These are phyloP conservation scores for Coix lacrymajobi DNA, from an alignment of 176 grass and related monocot genomes.

Conservation along the genomic window DNA sequence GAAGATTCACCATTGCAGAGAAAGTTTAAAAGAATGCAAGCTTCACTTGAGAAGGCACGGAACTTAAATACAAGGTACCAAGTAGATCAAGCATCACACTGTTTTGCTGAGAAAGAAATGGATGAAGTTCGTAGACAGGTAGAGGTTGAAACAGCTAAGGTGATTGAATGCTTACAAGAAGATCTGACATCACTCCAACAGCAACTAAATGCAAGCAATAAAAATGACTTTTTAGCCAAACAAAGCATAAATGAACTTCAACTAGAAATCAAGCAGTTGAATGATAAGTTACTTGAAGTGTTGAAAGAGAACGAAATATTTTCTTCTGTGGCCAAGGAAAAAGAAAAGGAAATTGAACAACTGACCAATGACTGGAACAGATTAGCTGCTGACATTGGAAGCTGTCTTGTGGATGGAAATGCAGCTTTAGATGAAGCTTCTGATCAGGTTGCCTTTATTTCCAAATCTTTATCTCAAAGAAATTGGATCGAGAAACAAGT, in stretches of 20 bases:
- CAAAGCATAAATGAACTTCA: conserved; percentile 42
- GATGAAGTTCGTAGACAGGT: conserved; percentile 88
- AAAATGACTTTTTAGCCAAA: conserved; percentile 42
- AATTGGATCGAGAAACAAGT: conserved; percentile 65
- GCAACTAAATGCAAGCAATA: conserved; percentile 48
- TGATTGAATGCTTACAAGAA: conserved; percentile 91
- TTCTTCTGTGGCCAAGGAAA: conserved; percentile 43
- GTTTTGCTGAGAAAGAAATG: conserved; percentile 75
- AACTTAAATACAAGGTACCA: conserved; percentile 58
- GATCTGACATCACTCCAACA: conserved; percentile 57
- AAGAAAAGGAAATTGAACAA: conserved; percentile 49
- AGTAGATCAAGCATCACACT: conserved; percentile 66
- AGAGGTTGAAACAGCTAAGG: conserved; percentile 90
- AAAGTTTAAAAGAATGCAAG: conserved; percentile 93
- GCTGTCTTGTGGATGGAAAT: conserved; percentile 66
- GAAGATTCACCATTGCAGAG: conserved; percentile 80
- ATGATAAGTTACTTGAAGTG: conserved; percentile 40
- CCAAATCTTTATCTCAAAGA: conserved; percentile 49
- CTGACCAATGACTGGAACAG: conserved; percentile 61
- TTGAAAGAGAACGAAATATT: conserved; percentile 43
- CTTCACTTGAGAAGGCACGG: conserved; percentile 69
- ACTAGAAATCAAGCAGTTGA: conserved; percentile 46
- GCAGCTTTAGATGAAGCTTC: conserved; percentile 61
- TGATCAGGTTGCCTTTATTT: conserved; percentile 53
- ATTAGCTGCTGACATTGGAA: conserved; percentile 74